Evolutionary conservation across 78 protist genomes (phyloP).

Genomic region (Dictyostelium purpureum): DNA sequence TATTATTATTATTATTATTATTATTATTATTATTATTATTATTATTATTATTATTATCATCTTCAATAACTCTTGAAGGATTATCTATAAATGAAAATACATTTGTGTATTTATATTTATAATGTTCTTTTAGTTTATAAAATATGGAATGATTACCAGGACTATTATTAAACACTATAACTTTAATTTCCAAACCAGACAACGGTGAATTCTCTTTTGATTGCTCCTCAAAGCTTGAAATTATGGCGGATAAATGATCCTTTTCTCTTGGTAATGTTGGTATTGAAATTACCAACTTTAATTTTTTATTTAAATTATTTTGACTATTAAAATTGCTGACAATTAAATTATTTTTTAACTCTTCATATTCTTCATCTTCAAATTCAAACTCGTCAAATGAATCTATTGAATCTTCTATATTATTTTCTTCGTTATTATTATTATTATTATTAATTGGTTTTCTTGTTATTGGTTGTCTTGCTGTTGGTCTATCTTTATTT

Average conservation of each 20-base stretch:
- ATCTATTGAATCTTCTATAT: neutral
- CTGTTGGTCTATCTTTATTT: neutral
- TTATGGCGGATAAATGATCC: neutral
- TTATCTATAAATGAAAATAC: neutral
- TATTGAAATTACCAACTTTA: constrained; percentile 7
- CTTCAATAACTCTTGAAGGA: neutral
- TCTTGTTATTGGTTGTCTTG: neutral
- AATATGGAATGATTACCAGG: neutral
- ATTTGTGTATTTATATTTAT: neutral
- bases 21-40: neutral
- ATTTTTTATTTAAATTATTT: neutral
- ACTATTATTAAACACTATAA: neutral
- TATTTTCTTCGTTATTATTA: neutral
- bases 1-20: neutral
- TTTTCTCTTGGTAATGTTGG: neutral
- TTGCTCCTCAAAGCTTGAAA: neutral
- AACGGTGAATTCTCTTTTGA: neutral
- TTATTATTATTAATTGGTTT: neutral
- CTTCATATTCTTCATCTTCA: neutral
- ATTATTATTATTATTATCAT: neutral
- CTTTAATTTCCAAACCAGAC: neutral
- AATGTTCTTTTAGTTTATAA: constrained; percentile 2
- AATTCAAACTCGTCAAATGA: neutral
- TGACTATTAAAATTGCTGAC: neutral
- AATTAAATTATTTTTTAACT: neutral